Conservation (phyloP, 805 yeast genomes). For the Candida palmyrensis region DNA sequence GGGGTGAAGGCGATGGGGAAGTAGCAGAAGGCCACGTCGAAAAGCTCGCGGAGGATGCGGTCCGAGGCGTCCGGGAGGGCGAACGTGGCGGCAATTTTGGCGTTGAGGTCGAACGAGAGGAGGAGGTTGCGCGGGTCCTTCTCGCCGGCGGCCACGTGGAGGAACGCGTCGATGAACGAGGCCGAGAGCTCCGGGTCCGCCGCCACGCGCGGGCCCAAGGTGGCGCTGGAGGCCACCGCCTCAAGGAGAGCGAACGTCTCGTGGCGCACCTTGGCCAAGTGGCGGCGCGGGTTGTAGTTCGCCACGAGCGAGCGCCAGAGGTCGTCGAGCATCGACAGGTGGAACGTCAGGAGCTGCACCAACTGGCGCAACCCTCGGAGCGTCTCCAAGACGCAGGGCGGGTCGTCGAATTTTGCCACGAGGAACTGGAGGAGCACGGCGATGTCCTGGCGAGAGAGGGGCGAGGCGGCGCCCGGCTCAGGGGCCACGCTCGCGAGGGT, state of each 20-base stretch:
- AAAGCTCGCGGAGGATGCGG: conserved; percentile 57
- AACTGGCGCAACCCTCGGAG: conserved; percentile 37
- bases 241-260: conserved; percentile 44
- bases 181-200: conserved; percentile 21
- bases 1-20: conserved; percentile 95
- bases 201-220: no score
- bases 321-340: conserved; percentile 21
- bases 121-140: conserved; percentile 90
- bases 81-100: conserved; percentile 38
- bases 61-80: conserved; percentile 18
- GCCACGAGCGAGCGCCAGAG: conserved; percentile 29
- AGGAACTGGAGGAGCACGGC: conserved; percentile 53
- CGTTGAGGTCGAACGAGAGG: conserved; percentile 57
- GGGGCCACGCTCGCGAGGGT: conserved; percentile 23
- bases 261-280: conserved; percentile 59
- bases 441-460: conserved; percentile 41
- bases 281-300: conserved; percentile 50
- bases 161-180: conserved; percentile 49
- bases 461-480: conserved; percentile 12
- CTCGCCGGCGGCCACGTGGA: conserved; percentile 76
- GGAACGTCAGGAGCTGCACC: conserved; percentile 46
- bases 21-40: conserved; percentile 88
- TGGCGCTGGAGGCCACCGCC: conserved; percentile 10
- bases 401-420: conserved; percentile 63
- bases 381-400: conserved; percentile 50